Percentiles rank a stretch among this genome's conserved stretches.
Conservation (phyloP, 2,329 filamentous ascomycete genomes). For the Tolypocladium ophioglossoides region DNA sequence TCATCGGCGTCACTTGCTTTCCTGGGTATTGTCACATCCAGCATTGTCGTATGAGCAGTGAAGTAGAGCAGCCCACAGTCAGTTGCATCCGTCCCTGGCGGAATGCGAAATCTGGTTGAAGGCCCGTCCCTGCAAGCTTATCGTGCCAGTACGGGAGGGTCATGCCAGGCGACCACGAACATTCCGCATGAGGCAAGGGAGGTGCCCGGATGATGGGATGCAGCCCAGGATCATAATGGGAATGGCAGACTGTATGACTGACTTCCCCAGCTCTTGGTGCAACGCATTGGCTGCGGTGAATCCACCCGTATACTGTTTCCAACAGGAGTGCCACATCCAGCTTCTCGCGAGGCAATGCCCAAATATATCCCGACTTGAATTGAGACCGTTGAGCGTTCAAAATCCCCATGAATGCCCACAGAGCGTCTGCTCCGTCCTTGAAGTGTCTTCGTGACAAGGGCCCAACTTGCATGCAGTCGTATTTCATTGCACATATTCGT, state of each 20-base stretch:
- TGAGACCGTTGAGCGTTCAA: neutral
- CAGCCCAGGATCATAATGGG: neutral
- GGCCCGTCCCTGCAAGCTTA: too few relatives aligned
- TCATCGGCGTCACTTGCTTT: neutral
- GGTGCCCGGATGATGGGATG: neutral
- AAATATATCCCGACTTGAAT: neutral
- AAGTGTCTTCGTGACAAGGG: neutral
- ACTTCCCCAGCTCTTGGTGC: neutral
- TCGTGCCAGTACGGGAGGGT: neutral
- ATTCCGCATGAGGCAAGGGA: neutral
- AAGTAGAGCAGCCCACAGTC: neutral
- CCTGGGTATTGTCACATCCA: neutral
- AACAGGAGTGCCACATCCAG: neutral
- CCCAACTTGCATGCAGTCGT: neutral
- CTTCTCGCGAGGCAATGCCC: neutral
- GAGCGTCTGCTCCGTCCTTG: neutral
- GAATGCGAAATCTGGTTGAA: neutral
- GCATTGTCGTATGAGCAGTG: neutral
- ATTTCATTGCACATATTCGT: neutral
- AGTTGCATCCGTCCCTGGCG: neutral
- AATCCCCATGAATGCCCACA: neutral
- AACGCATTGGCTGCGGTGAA: neutral
- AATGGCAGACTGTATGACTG: neutral
- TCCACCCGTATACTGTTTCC: too few relatives aligned
- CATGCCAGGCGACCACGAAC: neutral